Evolutionary conservation across 768 basidiomycete genomes (phyloP).

Genomic region (Trametes cinnabarina): DNA sequence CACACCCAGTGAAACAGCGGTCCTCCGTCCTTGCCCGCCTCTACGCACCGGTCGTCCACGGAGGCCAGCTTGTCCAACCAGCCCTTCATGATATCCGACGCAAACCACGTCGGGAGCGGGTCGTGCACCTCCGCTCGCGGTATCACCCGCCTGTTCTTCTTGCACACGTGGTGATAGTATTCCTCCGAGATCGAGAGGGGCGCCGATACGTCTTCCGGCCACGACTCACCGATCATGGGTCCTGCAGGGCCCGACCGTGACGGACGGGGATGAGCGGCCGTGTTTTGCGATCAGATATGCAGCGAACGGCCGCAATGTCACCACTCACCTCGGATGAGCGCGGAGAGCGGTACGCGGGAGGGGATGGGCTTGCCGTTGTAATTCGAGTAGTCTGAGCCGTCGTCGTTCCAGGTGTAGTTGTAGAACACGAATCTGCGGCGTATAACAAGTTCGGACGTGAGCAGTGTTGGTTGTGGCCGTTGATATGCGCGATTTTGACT

Average conservation of each 20-base stretch:
- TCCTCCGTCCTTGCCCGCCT: constrained; percentile 27
- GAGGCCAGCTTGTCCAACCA: constrained; percentile 38
- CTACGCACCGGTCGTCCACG: constrained; percentile 40
- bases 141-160: constrained; percentile 31
- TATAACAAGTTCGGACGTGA: neutral
- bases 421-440: constrained; percentile 47
- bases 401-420: constrained; percentile 54
- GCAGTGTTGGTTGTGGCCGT: no score
- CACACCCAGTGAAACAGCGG: constrained; percentile 39
- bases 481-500: constrained; percentile 32
- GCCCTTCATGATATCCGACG: constrained; percentile 33
- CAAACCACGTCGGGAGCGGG: constrained; percentile 30
- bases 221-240: constrained; percentile 41
- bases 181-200: constrained; percentile 36
- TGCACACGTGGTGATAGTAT: constrained; percentile 42
- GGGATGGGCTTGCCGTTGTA: constrained; percentile 52
- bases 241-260: no score
- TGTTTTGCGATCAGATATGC: no score
- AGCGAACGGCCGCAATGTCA: no score
- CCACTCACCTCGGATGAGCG: constrained; percentile 44
- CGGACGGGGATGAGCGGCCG: no score
- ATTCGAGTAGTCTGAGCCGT: constrained; percentile 40
- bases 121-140: constrained; percentile 23
- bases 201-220: constrained; percentile 31
- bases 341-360: constrained; percentile 52